Percentiles rank a stretch among this genome's conserved stretches.
These are phyloP conservation scores for Coemansia sp. DNA, from an alignment of 192 early-diverging fungal species.

Conservation along the genomic window DNA sequence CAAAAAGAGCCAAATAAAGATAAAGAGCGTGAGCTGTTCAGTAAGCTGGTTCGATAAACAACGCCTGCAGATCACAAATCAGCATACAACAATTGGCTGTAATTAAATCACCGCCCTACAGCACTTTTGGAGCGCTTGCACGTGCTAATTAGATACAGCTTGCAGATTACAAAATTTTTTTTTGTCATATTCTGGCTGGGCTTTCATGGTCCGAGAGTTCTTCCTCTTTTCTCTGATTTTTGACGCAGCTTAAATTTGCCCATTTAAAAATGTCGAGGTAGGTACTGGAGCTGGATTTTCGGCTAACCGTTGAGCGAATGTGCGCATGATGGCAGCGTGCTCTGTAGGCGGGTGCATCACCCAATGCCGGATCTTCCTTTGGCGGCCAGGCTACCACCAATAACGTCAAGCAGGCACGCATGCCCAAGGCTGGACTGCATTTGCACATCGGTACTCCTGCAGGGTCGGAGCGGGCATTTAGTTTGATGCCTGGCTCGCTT, in stretches of 20 bases:
- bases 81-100: background rate
- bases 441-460: constrained; percentile 41
- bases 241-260: constrained; percentile 11
- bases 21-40: background rate
- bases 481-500: constrained; percentile 47
- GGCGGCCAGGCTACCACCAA: no score
- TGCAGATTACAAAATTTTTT: background rate
- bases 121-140: background rate
- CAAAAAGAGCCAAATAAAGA: constrained; percentile 9
- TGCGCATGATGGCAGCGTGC: no score
- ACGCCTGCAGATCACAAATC: background rate
- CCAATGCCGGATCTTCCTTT: no score
- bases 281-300: constrained; percentile 2
- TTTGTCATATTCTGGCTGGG: background rate
- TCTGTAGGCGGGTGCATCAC: no score
- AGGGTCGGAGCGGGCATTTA: constrained; percentile 28
- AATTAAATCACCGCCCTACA: constrained; percentile 20
- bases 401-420: no score
- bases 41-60: no score
- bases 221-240: constrained; percentile 12
- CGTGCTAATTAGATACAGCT: background rate
- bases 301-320: constrained; percentile 6
- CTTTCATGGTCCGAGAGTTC: background rate
- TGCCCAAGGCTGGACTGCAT: no score
- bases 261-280: constrained; percentile 39